Evolutionary conservation across 1,284 basidiomycete species (phyloP), one percentile per base, ranked within the genome.

Genomic region (Puccinia coronata): DNA sequence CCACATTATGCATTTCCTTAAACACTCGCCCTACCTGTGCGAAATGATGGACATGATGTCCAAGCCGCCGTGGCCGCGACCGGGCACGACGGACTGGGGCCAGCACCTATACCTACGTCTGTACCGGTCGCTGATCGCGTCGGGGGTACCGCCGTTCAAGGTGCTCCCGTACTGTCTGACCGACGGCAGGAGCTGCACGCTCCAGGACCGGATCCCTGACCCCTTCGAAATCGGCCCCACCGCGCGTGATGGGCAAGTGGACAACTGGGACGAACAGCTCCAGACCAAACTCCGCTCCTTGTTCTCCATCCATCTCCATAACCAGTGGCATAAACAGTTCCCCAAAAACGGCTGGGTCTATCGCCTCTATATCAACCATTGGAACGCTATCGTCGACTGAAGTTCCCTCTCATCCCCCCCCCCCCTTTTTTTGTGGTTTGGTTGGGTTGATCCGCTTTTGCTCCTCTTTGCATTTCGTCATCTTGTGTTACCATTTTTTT

Each of bases 21-120:
- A 90, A 85, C 90, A 92, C 86, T 96, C 94, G 11, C 93, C 95
- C 0, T 97, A 96, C 87, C 91, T 97, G 39, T 97, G 95, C 88
- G 94, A 96, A 87, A 93, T 94, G 20, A 95, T 97, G 88, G 91
- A 95, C 85, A 89, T 95, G 85, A 96, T 98, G 91, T 88, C 89
- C 0, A 90, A 89, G 28, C 91, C 91, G 3, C 88, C 90, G 0
- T 89, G 92, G 0, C 95, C 95, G 0, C 89, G 91, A 20, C 88
- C 91, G 18, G 91, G 91, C 57, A 92, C 93, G 34, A 94, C 94
- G 12, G 93, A 95, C 86, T 97, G 95, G 95, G 95, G 95, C 23
- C 91, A 94, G 0, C 89, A 92, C 51, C 90, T 97, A 77, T 96
- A 98, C 87, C 89, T 92, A 84, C 93, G 93, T 84, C 90, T 96